phyloP scores from a whole-genome alignment of 768 basidiomycete species.

The Xerocomellus chrysenteron region DNA sequence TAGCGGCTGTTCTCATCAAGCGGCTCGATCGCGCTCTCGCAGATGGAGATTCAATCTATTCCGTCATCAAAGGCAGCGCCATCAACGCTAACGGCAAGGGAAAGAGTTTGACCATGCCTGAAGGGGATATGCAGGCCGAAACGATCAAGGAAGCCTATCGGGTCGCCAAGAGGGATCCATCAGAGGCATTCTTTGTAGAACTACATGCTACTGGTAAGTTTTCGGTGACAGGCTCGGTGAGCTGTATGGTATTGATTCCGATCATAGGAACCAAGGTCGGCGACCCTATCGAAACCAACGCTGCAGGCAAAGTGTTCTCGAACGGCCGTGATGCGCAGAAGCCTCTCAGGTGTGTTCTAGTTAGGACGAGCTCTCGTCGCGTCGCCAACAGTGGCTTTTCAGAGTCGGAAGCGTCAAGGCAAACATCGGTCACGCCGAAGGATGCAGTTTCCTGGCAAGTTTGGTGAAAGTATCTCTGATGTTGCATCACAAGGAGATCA shows the following conservation, averaged over 20 bases:
- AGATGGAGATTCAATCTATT: slow-evolving; percentile 34
- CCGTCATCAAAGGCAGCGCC: slow-evolving; percentile 31
- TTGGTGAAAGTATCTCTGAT: slow-evolving; percentile 35
- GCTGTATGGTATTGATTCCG: background rate
- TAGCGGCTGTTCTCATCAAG: slow-evolving; percentile 35
- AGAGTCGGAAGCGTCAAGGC: slow-evolving; percentile 30
- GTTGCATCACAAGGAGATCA: slow-evolving; percentile 30
- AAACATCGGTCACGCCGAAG: slow-evolving; percentile 29
- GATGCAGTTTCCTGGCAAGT: slow-evolving; percentile 35
- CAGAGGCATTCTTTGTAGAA: slow-evolving; percentile 49
- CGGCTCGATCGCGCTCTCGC: slow-evolving; percentile 30
- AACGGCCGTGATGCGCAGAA: slow-evolving; percentile 18
- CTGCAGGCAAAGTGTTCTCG: slow-evolving; percentile 40
- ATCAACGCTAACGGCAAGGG: slow-evolving; percentile 36
- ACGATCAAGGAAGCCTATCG: slow-evolving; percentile 35
- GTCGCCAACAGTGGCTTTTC: background rate
- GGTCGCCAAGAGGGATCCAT: slow-evolving; percentile 28
- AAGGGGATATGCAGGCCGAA: slow-evolving; percentile 33
- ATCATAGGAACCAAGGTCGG: slow-evolving; percentile 39
- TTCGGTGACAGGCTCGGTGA: background rate
- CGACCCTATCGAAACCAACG: slow-evolving; percentile 52
- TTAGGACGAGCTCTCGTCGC: background rate
- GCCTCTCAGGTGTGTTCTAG: slow-evolving; percentile 15
- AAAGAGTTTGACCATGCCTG: slow-evolving; percentile 37
- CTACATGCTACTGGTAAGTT: slow-evolving; percentile 47